These are phyloP conservation scores for Lipomyces anomalus DNA, from an alignment of 805 yeast genomes.

Conservation along the genomic window DNA sequence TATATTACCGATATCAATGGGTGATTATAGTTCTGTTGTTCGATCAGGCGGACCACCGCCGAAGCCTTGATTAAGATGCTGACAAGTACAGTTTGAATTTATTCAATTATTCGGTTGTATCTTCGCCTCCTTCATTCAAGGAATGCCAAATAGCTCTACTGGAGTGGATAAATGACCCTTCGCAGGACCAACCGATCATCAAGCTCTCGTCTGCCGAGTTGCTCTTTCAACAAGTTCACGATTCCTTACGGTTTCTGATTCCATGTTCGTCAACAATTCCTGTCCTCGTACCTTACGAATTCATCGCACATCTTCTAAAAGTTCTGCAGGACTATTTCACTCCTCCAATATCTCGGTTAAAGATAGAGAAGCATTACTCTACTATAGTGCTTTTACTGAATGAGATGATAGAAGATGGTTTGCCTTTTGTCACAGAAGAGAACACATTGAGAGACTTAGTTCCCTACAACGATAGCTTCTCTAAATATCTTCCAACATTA, in stretches of 20 bases:
- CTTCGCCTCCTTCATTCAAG: slow-evolving; percentile 33
- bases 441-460: slow-evolving; percentile 65
- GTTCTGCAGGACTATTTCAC: slow-evolving; percentile 56
- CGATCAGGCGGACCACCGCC: not conserved
- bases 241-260: slow-evolving; percentile 27
- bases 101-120: slow-evolving; percentile 36
- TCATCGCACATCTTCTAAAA: slow-evolving; percentile 46
- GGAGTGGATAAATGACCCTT: no score
- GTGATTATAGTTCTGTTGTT: slow-evolving; percentile 26
- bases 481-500: slow-evolving; percentile 43
- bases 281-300: slow-evolving; percentile 51
- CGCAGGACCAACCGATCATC: slow-evolving; percentile 13
- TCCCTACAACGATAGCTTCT: slow-evolving; percentile 55
- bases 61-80: not conserved
- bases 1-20: slow-evolving; percentile 40
- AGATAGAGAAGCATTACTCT: slow-evolving; percentile 61
- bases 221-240: slow-evolving; percentile 28
- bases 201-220: slow-evolving; percentile 30
- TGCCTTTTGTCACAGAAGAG: slow-evolving; percentile 65
- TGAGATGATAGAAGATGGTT: slow-evolving; percentile 73
- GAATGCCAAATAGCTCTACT: slow-evolving; percentile 28
- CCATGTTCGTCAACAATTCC: slow-evolving; percentile 35
- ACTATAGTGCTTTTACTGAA: slow-evolving; percentile 63
- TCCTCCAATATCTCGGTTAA: slow-evolving; percentile 33
- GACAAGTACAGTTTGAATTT: slow-evolving; percentile 31